These are phyloP conservation scores for Sarcodon sp. DNA, from an alignment of 768 basidiomycete species.

Conservation along the genomic window DNA sequence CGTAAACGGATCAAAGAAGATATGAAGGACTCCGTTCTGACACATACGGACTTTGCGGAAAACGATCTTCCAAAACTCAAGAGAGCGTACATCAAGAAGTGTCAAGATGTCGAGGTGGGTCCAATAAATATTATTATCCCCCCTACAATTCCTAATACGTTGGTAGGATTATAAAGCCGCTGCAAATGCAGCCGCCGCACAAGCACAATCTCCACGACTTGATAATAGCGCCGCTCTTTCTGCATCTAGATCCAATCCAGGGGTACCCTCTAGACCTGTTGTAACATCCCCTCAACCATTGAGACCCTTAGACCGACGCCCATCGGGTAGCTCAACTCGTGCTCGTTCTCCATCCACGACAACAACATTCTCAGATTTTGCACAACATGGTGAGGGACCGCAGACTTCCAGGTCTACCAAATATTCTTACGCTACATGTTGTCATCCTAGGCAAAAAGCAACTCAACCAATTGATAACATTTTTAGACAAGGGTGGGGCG, in stretches of 20 bases:
- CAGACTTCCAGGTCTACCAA: not conserved
- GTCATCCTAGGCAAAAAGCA: conserved; percentile 59
- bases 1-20: conserved; percentile 87
- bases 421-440: not conserved
- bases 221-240: conserved; percentile 14
- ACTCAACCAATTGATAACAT: conserved; percentile 74
- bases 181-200: conserved; percentile 27
- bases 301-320: conserved; percentile 61
- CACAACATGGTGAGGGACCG: conserved; percentile 52
- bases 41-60: conserved; percentile 77
- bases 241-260: conserved; percentile 13
- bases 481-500: conserved; percentile 66
- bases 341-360: conserved; percentile 76
- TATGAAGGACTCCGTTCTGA: conserved; percentile 60
- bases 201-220: conserved; percentile 18
- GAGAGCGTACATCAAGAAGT: conserved; percentile 69
- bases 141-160: not conserved
- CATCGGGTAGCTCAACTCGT: conserved; percentile 47
- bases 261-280: conserved; percentile 25
- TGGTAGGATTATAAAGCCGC: conserved; percentile 54
- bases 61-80: conserved; percentile 72
- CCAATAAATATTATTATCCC: not conserved
- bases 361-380: conserved; percentile 76
- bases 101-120: conserved; percentile 75
- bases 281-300: conserved; percentile 66